Conservation (phyloP, 2,329 filamentous ascomycete species). For the Dryadomyces sulphureus region DNA sequence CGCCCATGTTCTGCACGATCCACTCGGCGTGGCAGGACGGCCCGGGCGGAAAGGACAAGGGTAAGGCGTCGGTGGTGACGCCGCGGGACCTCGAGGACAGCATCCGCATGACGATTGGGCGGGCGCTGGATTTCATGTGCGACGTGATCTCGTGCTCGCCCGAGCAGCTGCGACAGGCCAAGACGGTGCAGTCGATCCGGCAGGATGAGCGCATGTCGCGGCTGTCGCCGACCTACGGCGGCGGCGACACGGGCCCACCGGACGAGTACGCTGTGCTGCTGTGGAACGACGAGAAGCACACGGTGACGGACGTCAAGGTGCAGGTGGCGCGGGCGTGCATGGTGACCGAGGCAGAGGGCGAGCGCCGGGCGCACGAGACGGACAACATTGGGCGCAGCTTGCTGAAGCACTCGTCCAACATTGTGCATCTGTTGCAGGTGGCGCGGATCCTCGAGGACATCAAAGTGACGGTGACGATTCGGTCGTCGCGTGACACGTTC, state of each 20-base stretch:
- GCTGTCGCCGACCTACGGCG: constrained; percentile 61
- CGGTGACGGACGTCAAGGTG: constrained; percentile 74
- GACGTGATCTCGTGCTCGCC: constrained; percentile 97
- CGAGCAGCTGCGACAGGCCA: constrained; percentile 77
- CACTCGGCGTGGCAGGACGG: constrained; percentile 48
- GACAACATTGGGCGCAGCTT: constrained; percentile 80
- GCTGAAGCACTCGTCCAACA: constrained; percentile 58
- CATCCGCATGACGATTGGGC: constrained; percentile 73
- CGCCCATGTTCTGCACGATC: constrained; percentile 82
- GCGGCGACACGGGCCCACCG: constrained; percentile 47
- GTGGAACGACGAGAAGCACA: constrained; percentile 99
- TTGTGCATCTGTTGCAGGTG: constrained; percentile 60
- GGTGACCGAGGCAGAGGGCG: constrained; percentile 52
- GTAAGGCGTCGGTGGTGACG: constrained; percentile 40
- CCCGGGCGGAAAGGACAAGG: constrained; percentile 40
- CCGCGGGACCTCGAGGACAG: constrained; percentile 62
- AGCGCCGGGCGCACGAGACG: constrained; percentile 69
- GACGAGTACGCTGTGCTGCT: constrained; percentile 73
- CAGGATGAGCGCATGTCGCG: constrained; percentile 71
- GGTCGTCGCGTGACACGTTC: constrained; percentile 88
- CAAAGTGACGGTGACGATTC: constrained; percentile 87
- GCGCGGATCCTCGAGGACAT: constrained; percentile 86
- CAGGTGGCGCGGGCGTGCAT: constrained; percentile 84
- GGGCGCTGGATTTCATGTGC: constrained; percentile 85
- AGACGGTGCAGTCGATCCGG: constrained; percentile 66